Base-by-base conservation (phyloP, 768 basidiomycete species). In the Stropharia rugosoannulata region DNA sequence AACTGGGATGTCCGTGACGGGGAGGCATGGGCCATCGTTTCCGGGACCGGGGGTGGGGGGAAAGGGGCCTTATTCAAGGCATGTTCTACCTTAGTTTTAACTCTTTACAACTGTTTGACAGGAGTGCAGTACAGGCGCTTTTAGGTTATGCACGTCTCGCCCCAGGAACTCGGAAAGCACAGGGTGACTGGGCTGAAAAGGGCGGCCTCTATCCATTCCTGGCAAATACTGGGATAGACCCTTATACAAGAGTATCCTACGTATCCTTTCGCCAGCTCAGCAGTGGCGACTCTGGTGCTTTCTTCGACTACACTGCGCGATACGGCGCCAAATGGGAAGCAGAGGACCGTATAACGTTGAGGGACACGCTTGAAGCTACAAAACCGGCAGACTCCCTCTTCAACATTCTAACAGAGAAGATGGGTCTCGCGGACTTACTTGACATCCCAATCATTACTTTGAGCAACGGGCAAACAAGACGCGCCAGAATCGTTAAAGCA, bases 231-330 rank as follows among this genome's bases (percentile, higher is more conserved):
- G 52, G 68, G 16, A 62, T 65, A 13, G 81, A 90, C 59, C 76
- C 86, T 0, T 80, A 79, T 57, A 64, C 75, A 7, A 70, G 70
- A 32, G 65, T 90, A 35, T 73, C 78, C 13, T 67, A 84, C 35
- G 87, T 92, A 8, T 85, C 87, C 0, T 91, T 90, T 59, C 79
- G 85, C 0, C 84, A 89, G 57, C 79, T 85, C 15, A 54, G 60
- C 1, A 75, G 79, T 16, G 75, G 75, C 1, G 72, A 78, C 0
- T 83, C 83, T 0, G 86, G 87, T 7, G 90, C 81, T 10, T 98
- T 98, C 73, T 89, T 90, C 57, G 95, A 98, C 71, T 97, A 89
- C 65, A 90, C 93, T 0, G 93, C 95, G 2, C 84, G 95, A 2
- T 98, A 98, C 66, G 93, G 92, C 18, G 89, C 91, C 0, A 81